Conservation (phyloP, 192 early-diverging fungal genomes). For the Entomortierella beljakovae region DNA sequence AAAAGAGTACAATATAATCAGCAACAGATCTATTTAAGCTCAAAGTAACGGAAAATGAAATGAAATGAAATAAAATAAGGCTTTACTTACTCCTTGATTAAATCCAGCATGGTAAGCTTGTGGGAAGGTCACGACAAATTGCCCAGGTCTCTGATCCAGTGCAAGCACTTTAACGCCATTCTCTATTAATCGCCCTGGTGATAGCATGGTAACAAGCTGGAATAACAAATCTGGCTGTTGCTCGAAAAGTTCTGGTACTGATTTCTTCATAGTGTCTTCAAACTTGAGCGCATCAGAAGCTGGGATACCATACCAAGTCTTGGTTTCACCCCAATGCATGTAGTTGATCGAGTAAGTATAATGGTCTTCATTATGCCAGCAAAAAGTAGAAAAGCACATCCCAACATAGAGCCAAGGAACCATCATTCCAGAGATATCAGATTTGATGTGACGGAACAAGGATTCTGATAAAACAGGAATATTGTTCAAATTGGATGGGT, state of each 20-base stretch:
- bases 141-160: conserved; percentile 90
- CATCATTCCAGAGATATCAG: conserved; percentile 98
- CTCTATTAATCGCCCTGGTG: conserved; percentile 76
- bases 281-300: conserved; percentile 82
- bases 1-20: background rate
- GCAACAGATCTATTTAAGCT: too few relatives aligned
- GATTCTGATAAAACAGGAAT: conserved; percentile 85
- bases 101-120: conserved; percentile 96
- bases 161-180: conserved; percentile 82
- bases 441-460: conserved; percentile 88
- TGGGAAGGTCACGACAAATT: conserved; percentile 96
- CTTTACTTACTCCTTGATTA: conserved; percentile 86
- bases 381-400: conserved; percentile 95
- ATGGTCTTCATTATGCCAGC: conserved; percentile 99
- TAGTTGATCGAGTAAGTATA: conserved; percentile 98
- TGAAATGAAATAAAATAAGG: conserved; percentile 14
- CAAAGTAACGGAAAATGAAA: conserved; percentile 6
- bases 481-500: conserved; percentile 92
- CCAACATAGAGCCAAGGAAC: conserved; percentile 98
- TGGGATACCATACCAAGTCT: conserved; percentile 98
- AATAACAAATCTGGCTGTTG: conserved; percentile 92
- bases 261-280: conserved; percentile 83
- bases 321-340: conserved; percentile 95
- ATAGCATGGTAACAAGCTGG: conserved; percentile 94
- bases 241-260: conserved; percentile 90